Evolutionary conservation across 768 basidiomycete genomes (phyloP).

Genomic region (Coprinopsis sp.): DNA sequence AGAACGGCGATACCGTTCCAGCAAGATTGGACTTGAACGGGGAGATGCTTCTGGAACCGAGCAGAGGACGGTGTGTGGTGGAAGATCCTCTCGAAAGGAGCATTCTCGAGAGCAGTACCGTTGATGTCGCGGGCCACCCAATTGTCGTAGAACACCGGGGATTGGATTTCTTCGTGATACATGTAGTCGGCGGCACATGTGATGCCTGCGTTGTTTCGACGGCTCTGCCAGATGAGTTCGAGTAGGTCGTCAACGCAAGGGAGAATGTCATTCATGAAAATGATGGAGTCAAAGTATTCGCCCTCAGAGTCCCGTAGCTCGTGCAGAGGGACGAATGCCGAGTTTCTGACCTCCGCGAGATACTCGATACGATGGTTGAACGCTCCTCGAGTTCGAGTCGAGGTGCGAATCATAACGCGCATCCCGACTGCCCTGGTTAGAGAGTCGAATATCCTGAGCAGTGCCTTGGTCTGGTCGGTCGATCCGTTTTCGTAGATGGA

Average conservation of each 20-base stretch:
- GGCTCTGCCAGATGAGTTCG: constrained; percentile 94
- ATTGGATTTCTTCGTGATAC: constrained; percentile 92
- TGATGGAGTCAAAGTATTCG: constrained; percentile 93
- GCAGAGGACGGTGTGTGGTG: constrained; percentile 71
- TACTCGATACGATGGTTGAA: constrained; percentile 99
- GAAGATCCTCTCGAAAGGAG: constrained; percentile 93
- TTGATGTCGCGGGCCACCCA: constrained; percentile 99
- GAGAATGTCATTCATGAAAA: constrained; percentile 99
- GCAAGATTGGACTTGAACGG: constrained; percentile 94
- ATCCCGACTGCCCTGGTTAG: constrained; percentile 86
- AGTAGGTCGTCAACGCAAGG: constrained; percentile 97
- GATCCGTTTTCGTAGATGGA: constrained; percentile 99
- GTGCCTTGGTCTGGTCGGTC: constrained; percentile 96
- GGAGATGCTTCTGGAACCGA: constrained; percentile 88
- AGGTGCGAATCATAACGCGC: constrained; percentile 89
- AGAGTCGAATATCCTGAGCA: constrained; percentile 92
- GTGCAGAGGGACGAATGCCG: constrained; percentile 92
- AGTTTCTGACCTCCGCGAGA: constrained; percentile 99
- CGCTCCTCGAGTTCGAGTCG: constrained; percentile 86
- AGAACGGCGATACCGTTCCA: constrained; percentile 98
- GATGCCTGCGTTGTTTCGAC: constrained; percentile 93
- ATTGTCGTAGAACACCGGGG: constrained; percentile 96
- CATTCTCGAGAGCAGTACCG: constrained; percentile 96
- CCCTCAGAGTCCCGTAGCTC: constrained; percentile 88
- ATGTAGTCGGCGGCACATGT: constrained; percentile 99